phyloP scores from a whole-genome alignment of 1,284 basidiomycete genomes.

The Stygiomarasmius scandens region DNA sequence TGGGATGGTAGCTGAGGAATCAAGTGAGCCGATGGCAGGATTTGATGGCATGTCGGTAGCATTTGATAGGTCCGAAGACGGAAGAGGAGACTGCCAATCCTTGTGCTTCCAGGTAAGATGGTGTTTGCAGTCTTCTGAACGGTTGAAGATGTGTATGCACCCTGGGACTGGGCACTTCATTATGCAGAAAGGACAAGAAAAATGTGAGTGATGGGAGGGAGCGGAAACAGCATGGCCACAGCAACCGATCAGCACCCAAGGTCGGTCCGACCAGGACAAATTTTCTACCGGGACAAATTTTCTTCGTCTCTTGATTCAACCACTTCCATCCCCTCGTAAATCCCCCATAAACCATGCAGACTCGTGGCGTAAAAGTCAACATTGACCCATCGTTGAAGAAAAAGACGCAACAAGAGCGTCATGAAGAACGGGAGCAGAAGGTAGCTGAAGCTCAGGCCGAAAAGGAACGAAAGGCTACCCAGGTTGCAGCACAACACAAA shows the following conservation, averaged over 20 bases:
- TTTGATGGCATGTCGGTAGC: background rate
- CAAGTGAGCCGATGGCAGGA: too few relatives aligned
- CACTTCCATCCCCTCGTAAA: background rate
- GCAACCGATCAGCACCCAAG: background rate
- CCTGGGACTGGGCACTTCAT: background rate
- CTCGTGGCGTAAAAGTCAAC: background rate
- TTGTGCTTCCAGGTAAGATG: background rate
- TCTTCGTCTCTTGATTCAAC: background rate
- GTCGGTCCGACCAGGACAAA: background rate
- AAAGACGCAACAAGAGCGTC: background rate
- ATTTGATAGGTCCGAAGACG: background rate
- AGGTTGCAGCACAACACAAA: background rate
- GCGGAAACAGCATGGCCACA: background rate
- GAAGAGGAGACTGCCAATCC: background rate
- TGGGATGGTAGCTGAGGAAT: too few relatives aligned
- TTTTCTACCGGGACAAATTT: conserved; percentile 1
- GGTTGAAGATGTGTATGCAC: conserved; percentile 4
- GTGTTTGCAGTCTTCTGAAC: background rate
- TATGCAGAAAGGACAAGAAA: background rate
- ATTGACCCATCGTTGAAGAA: background rate
- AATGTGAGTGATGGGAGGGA: background rate
- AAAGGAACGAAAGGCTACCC: background rate
- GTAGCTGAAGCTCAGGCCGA: background rate
- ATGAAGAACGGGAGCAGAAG: background rate
- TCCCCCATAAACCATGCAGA: background rate